phyloP scores from a whole-genome alignment of 2,329 filamentous ascomycete genomes.

The Colletotrichum salicis region DNA sequence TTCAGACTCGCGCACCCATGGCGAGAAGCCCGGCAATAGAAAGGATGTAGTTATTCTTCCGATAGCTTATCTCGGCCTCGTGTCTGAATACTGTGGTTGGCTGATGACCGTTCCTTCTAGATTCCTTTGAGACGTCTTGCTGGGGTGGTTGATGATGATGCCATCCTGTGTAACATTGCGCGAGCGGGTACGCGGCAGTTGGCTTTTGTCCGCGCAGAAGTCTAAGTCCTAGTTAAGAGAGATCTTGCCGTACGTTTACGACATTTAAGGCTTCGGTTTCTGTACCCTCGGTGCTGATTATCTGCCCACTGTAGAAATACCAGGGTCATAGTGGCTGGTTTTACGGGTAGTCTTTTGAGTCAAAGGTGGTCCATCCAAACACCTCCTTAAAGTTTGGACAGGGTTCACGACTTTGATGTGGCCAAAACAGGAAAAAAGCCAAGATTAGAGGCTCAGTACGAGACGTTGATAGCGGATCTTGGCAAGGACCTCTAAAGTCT shows the following conservation, averaged over 20 bases:
- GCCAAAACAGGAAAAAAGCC: background rate
- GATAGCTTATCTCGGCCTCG: background rate
- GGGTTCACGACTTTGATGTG: background rate
- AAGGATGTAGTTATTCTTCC: background rate
- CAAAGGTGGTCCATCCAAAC: background rate
- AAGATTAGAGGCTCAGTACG: background rate
- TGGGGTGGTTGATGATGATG: constrained; percentile 10
- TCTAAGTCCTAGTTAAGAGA: background rate
- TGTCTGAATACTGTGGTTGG: background rate
- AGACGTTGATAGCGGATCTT: background rate
- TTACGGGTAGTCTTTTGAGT: no score
- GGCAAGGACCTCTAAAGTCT: background rate
- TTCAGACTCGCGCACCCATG: background rate
- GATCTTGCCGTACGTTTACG: background rate
- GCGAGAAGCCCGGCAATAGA: background rate
- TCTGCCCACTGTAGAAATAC: background rate
- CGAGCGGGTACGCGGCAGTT: background rate
- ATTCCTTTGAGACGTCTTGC: background rate
- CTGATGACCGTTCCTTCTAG: no score
- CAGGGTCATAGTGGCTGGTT: background rate
- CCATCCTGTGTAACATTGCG: constrained; percentile 21
- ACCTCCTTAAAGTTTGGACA: background rate
- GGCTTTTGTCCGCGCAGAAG: background rate
- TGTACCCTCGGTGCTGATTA: background rate
- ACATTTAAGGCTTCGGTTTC: background rate